A percentile compares a stretch with the other conserved stretches of the same genome.
These are phyloP conservation scores for Rhamnella rubrinervis DNA, from an alignment of 331 rosid genomes.

Conservation along the genomic window DNA sequence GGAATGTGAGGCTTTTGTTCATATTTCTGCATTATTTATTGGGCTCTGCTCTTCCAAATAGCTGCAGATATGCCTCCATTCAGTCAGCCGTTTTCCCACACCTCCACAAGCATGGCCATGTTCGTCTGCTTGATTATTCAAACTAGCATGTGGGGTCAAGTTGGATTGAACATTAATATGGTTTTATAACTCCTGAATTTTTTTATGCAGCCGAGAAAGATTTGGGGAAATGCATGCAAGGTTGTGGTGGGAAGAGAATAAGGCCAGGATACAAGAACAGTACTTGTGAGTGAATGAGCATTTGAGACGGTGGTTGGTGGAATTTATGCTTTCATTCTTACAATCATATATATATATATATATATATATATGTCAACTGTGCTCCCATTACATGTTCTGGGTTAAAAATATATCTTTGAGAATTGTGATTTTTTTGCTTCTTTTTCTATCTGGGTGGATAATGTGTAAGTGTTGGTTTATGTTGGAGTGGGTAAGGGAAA, in stretches of 20 bases:
- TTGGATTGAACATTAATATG: neutral
- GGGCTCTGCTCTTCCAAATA: too few species aligned
- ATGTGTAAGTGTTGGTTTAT: slow-evolving; percentile 32
- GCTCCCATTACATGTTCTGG: slow-evolving; percentile 8
- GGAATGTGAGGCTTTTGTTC: too few species aligned
- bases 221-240: slow-evolving; percentile 89
- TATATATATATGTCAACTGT: slow-evolving; percentile 15
- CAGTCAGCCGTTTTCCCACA: too few species aligned
- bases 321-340: slow-evolving; percentile 19
- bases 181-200: neutral
- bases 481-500: slow-evolving; percentile 29
- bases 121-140: too few species aligned
- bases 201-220: slow-evolving; percentile 71
- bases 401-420: slow-evolving; percentile 33
- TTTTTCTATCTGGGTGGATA: slow-evolving; percentile 26
- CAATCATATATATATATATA: too few species aligned
- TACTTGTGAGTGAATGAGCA: slow-evolving; percentile 51
- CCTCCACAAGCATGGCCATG: too few species aligned
- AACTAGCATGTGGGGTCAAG: neutral
- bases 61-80: too few species aligned
- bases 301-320: slow-evolving; percentile 1
- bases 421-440: slow-evolving; percentile 26
- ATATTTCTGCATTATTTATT: too few species aligned
- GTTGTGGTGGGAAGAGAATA: slow-evolving; percentile 95
- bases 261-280: slow-evolving; percentile 88